Conservation (phyloP, 106 monocot species). For the Dendrobium officinale region DNA sequence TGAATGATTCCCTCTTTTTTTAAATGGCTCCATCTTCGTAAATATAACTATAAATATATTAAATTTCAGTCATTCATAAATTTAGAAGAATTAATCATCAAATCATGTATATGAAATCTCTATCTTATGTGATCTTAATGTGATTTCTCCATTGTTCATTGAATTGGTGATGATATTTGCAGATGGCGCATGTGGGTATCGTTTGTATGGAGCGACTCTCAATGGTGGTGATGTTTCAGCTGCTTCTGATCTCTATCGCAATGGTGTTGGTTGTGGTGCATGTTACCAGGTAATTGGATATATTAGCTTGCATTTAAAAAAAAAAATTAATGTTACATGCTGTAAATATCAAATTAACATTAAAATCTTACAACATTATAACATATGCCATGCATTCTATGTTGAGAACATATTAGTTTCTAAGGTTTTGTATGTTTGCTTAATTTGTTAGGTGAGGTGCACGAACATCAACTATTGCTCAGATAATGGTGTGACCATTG, state of each 20-base stretch:
- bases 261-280: constrained; percentile 65
- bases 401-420: neutral
- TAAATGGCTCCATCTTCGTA: neutral
- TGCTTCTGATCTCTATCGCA: constrained; percentile 47
- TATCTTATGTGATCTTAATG: neutral
- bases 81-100: neutral
- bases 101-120: neutral
- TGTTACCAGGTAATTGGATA: constrained; percentile 45
- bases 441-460: constrained; percentile 39
- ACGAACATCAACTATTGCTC: constrained; percentile 41
- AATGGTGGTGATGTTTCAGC: constrained; percentile 68
- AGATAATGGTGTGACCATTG: constrained; percentile 38
- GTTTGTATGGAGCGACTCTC: constrained; percentile 42
- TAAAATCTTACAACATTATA: neutral
- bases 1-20: neutral
- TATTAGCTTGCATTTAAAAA: neutral
- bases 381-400: neutral
- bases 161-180: neutral
- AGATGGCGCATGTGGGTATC: constrained; percentile 59
- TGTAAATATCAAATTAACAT: neutral
- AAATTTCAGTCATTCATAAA: neutral
- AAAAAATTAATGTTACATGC: neutral
- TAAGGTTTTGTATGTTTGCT: neutral
- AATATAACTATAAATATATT: neutral
- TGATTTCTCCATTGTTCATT: neutral